These are phyloP conservation scores for Picochlorum sp. DNA, from an alignment of 139 green algal species.

Conservation along the genomic window DNA sequence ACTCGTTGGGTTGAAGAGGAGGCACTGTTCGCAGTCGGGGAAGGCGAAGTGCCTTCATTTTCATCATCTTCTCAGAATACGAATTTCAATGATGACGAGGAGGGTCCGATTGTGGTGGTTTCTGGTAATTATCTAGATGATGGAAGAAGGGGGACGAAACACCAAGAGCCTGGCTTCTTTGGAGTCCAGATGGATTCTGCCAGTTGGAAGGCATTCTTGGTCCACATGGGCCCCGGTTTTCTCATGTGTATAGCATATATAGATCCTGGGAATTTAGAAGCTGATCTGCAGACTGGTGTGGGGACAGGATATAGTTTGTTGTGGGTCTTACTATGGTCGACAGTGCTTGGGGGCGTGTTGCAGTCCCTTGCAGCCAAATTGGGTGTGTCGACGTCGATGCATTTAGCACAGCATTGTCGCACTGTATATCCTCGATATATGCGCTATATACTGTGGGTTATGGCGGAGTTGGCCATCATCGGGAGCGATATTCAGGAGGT, in stretches of 20 bases:
- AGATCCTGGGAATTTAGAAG: constrained; percentile 41
- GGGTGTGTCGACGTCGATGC: constrained; percentile 25
- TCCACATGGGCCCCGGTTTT: constrained; percentile 17
- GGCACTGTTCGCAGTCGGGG: no score
- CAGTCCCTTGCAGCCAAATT: constrained; percentile 31
- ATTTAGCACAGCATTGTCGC: constrained; percentile 32
- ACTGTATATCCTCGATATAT: constrained; percentile 28
- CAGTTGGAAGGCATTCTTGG: background rate
- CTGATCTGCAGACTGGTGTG: constrained; percentile 34
- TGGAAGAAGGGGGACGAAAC: background rate
- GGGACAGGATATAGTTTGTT: constrained; percentile 33
- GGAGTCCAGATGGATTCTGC: background rate
- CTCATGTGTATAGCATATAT: constrained; percentile 38
- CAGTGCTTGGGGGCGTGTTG: constrained; percentile 14
- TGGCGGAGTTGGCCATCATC: constrained; percentile 82
- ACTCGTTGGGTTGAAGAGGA: no score
- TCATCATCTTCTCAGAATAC: no score
- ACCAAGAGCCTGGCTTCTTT: background rate
- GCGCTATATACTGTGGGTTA: constrained; percentile 63
- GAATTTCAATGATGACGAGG: no score
- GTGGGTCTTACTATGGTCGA: constrained; percentile 30
- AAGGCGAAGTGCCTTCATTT: no score
- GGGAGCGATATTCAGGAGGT: constrained; percentile 72
- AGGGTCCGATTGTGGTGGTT: background rate
- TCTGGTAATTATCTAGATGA: constrained; percentile 11